Conservation (phyloP, 2,329 filamentous ascomycete genomes). For the Saccharata proteae region DNA sequence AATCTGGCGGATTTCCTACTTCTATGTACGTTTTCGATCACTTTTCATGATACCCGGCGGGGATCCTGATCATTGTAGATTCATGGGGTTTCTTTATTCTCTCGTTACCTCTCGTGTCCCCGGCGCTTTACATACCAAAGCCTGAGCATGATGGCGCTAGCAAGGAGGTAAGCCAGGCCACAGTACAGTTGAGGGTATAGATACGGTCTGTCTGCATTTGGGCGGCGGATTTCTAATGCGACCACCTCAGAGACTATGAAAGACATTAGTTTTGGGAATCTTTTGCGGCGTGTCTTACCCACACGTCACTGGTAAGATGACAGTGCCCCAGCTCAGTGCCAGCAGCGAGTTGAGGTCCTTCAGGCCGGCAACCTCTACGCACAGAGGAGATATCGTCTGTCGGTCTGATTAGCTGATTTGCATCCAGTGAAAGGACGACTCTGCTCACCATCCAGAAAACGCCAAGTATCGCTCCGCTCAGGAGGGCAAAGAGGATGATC, state of each 20-base stretch:
- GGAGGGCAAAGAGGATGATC: slow-evolving; percentile 31
- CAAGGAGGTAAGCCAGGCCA: slow-evolving; percentile 23
- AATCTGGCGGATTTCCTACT: no score
- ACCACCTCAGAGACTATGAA: slow-evolving; percentile 28
- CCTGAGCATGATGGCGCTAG: slow-evolving; percentile 21
- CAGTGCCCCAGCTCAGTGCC: slow-evolving; percentile 25
- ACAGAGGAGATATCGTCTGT: slow-evolving; percentile 28
- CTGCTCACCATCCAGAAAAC: slow-evolving; percentile 34
- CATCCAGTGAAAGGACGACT: neutral
- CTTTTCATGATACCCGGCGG: no score
- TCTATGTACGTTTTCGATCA: no score
- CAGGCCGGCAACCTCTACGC: slow-evolving; percentile 29
- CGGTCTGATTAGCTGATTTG: slow-evolving; percentile 1
- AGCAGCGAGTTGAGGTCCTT: slow-evolving; percentile 28
- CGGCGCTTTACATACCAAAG: slow-evolving; percentile 7
- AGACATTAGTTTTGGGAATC: neutral
- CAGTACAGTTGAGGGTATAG: slow-evolving; percentile 29
- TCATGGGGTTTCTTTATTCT: no score
- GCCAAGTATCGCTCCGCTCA: slow-evolving; percentile 33
- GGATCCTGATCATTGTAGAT: no score
- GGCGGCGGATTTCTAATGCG: slow-evolving; percentile 26
- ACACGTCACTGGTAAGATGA: slow-evolving; percentile 26
- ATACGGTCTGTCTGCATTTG: slow-evolving; percentile 17
- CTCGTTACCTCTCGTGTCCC: no score
- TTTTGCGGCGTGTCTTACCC: slow-evolving; percentile 7